Base-by-base conservation (phyloP, 768 basidiomycete species). In the Tricholoma matsutake region DNA sequence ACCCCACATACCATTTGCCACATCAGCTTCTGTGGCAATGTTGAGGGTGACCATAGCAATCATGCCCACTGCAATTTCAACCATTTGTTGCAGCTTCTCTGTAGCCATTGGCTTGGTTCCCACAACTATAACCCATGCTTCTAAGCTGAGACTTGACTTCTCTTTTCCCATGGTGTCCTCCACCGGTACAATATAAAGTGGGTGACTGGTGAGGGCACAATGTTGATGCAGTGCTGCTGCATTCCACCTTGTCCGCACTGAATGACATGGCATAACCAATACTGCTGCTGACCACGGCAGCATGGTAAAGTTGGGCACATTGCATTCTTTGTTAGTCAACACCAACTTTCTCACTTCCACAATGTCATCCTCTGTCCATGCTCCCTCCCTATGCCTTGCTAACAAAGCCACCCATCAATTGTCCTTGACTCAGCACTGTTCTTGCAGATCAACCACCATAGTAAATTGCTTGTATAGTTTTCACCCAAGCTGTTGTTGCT, bases 1-100 rank as follows among this genome's bases (percentile, higher is more conserved):
- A 0, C 79, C 79, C 20, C 74, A 37, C 0, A 76, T 71, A 0
- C 80, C 77, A 52, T 81, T 82, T 0, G 78, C 75, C 1, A 80
- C 54, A 55, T 79, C 74, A 0, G 66, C 64, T 22, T 79, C 75
- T 3, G 78, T 77, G 2, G 71, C 69, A 0, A 79, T 61, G 43
- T 80, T 81, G 1, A 64, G 16, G 1, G 67, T 62, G 0, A 78
- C 71, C 76, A 81, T 78, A 0, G 70, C 76, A 45, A 71, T 64
- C 74, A 76, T 76, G 0, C 78, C 77, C 0, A 75, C 61, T 0
- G 72, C 74, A 0, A 79, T 29, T 39, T 74, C 67, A 1, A 76
- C 58, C 0, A 7, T 18, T 6, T 68, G 61, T 1, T 49, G 20
- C n/a, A 76, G 60, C 10, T 69, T 64, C 4, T 56, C 62, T n/a